Conservation (phyloP, 2,329 filamentous ascomycete genomes). For the Aspergillus sp. region DNA sequence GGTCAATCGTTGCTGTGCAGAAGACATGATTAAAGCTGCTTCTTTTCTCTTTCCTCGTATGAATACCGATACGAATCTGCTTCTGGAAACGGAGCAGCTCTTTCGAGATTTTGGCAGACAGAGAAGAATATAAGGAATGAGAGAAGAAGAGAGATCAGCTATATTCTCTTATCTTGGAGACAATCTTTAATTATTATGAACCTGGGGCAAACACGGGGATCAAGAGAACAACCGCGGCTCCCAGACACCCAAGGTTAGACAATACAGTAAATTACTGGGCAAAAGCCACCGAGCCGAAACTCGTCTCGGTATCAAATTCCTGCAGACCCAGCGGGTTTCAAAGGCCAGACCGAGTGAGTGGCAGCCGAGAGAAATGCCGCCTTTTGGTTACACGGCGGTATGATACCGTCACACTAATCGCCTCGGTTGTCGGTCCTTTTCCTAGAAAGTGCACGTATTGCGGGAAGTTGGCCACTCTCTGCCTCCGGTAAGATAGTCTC, state of each 20-base stretch:
- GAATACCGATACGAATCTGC: too few species aligned
- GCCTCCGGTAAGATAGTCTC: background rate
- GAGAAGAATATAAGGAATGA: conserved; percentile 3
- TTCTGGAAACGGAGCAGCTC: too few species aligned
- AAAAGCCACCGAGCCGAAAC: conserved; percentile 12
- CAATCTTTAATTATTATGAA: conserved; percentile 6
- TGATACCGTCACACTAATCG: conserved; percentile 26
- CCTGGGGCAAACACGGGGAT: conserved; percentile 7
- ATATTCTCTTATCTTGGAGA: background rate
- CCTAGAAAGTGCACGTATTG: background rate
- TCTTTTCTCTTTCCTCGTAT: background rate
- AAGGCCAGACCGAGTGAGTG: background rate
- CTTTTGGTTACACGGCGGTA: conserved; percentile 20
- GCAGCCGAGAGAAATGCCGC: conserved; percentile 32
- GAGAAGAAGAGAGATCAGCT: background rate
- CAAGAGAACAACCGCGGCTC: conserved; percentile 18
- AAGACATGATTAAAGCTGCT: conserved; percentile 34
- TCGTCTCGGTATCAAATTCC: background rate
- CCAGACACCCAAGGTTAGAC: conserved; percentile 11
- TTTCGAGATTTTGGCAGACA: background rate
- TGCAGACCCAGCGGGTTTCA: conserved; percentile 2
- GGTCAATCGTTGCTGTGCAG: conserved; percentile 41
- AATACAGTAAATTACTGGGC: conserved; percentile 2
- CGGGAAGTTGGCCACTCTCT: background rate
- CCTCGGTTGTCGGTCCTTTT: conserved; percentile 27